These are phyloP conservation scores for Clonostachys byssicola DNA, from an alignment of 2,329 filamentous ascomycete species.

Conservation along the genomic window DNA sequence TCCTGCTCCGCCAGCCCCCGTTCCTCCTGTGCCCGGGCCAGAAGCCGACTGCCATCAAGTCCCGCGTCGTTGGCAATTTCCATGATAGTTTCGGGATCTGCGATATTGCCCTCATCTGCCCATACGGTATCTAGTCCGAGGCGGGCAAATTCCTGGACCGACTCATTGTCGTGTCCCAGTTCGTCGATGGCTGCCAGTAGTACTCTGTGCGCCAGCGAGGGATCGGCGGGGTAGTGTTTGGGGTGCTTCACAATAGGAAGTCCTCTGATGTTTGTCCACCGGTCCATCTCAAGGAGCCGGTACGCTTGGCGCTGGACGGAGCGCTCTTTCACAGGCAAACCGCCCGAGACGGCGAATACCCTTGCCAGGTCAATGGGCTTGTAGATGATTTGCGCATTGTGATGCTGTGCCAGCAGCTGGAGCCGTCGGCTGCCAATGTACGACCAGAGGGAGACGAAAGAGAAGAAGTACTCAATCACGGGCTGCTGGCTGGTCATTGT, in stretches of 20 bases:
- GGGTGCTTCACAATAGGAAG: slow-evolving; percentile 17
- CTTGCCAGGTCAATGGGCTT: slow-evolving; percentile 20
- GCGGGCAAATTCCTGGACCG: slow-evolving; percentile 5
- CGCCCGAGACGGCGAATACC: slow-evolving; percentile 21
- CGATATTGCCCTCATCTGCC: slow-evolving; percentile 6
- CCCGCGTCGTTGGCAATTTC: slow-evolving; percentile 4
- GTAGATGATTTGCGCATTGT: slow-evolving; percentile 16
- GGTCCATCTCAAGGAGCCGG: slow-evolving; percentile 14
- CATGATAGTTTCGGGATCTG: slow-evolving; percentile 5
- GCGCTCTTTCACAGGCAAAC: slow-evolving; percentile 22
- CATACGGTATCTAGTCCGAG: slow-evolving; percentile 5
- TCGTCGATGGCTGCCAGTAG: slow-evolving; percentile 3
- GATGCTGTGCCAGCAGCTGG: slow-evolving; percentile 9
- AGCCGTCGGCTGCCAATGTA: slow-evolving; percentile 17
- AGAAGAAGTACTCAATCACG: slow-evolving; percentile 18
- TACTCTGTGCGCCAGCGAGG: slow-evolving; percentile 17
- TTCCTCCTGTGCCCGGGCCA: slow-evolving; percentile 1
- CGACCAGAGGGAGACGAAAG: slow-evolving; percentile 22
- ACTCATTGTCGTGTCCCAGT: slow-evolving; percentile 1
- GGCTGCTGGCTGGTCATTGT: not conserved
- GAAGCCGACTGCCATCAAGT: slow-evolving; percentile 2
- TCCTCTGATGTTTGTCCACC: slow-evolving; percentile 16
- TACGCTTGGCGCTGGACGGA: slow-evolving; percentile 19
- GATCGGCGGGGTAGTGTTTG: slow-evolving; percentile 13
- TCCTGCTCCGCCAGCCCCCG: slow-evolving; percentile 1